Conservation (phyloP, 768 basidiomycete species). For the Psilocybe tampanensis region DNA sequence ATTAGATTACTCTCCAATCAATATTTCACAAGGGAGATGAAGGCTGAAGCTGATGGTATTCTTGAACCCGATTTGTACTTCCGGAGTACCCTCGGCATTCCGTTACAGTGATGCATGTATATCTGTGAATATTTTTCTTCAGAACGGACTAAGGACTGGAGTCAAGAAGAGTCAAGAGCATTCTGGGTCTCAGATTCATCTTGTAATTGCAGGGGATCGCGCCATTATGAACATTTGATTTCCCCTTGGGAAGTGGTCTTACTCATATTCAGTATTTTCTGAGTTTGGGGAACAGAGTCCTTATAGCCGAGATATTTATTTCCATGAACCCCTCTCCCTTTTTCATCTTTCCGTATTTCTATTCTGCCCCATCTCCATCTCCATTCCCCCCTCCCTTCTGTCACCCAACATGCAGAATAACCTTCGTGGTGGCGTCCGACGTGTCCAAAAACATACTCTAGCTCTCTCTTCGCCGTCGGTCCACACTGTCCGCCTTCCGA, state of each 20-base stretch:
- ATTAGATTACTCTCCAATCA: background rate
- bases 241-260: background rate
- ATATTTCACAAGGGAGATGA: slow-evolving; percentile 6
- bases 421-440: slow-evolving; percentile 18
- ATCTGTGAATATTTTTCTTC: background rate
- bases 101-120: background rate
- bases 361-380: slow-evolving; percentile 11
- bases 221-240: background rate
- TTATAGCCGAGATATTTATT: slow-evolving; percentile 4
- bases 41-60: background rate
- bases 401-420: slow-evolving; percentile 19
- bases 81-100: background rate
- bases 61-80: background rate
- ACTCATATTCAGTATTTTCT: background rate
- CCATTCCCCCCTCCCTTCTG: slow-evolving; percentile 1
- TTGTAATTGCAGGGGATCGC: background rate
- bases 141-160: background rate
- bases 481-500: slow-evolving; percentile 12
- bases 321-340: slow-evolving; percentile 3
- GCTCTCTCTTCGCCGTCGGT: slow-evolving; percentile 14
- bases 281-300: background rate
- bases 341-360: slow-evolving; percentile 10
- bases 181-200: background rate
- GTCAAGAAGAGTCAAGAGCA: background rate
- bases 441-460: slow-evolving; percentile 15